Percentiles rank a stretch among this genome's conserved stretches.
Conservation (phyloP, 768 basidiomycete species). For the Lactarius deliciosus region DNA sequence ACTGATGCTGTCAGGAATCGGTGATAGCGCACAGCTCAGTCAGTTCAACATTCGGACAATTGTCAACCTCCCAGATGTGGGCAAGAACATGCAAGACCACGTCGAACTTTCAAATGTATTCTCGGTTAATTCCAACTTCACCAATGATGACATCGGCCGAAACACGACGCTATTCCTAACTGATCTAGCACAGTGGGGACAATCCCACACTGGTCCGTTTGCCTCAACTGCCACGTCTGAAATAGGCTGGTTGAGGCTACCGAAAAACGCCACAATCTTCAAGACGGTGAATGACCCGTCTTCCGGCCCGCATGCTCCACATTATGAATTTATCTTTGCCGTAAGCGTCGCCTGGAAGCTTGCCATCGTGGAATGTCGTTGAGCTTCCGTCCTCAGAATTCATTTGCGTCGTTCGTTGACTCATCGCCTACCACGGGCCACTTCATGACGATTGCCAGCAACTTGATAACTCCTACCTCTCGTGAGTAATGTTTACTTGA, state of each 20-base stretch:
- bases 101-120: conserved; percentile 10
- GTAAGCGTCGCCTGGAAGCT: conserved; percentile 6
- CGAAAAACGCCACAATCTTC: conserved; percentile 20
- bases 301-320: conserved; percentile 26
- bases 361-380: not conserved
- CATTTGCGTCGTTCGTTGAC: conserved; percentile 8
- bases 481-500: conserved; percentile 5
- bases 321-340: conserved; percentile 24
- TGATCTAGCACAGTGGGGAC: conserved; percentile 18
- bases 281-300: conserved; percentile 22
- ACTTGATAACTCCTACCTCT: conserved; percentile 31
- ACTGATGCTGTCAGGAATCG: conserved; percentile 36
- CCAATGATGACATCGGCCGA: conserved; percentile 16
- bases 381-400: conserved; percentile 12
- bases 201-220: conserved; percentile 20
- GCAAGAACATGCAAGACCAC: conserved; percentile 36
- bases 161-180: conserved; percentile 22
- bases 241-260: conserved; percentile 21
- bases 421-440: conserved; percentile 28
- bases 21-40: conserved; percentile 29
- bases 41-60: conserved; percentile 30
- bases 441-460: conserved; percentile 27
- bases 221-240: not conserved
- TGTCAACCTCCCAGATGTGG: conserved; percentile 34
- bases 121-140: conserved; percentile 14